Conservation (phyloP, 2,329 filamentous ascomycete genomes). For the Claviceps purpurea region DNA sequence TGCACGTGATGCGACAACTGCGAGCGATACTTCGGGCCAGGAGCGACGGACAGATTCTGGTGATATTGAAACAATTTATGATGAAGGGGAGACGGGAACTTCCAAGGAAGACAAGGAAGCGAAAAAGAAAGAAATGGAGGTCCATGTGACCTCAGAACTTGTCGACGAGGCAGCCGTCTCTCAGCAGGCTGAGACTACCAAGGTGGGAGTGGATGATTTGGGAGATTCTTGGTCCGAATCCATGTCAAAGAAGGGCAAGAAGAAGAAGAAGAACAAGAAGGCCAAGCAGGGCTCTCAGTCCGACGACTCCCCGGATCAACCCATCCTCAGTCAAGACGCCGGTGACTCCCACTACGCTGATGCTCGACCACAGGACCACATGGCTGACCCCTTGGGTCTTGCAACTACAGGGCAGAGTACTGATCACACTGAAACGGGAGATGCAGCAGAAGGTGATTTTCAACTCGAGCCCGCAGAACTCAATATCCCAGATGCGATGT, state of each 20-base stretch:
- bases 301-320: constrained; percentile 4
- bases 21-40: background rate
- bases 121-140: constrained; percentile 8
- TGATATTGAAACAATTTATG: constrained; percentile 3
- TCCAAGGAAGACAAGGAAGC: constrained; percentile 21
- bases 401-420: constrained; percentile 7
- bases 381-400: constrained; percentile 4
- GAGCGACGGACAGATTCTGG: constrained; percentile 3
- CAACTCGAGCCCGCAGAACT: background rate
- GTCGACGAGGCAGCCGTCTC: constrained; percentile 3
- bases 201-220: background rate
- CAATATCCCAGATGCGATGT: background rate
- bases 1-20: background rate
- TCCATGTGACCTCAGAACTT: constrained; percentile 7
- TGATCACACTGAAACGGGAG: constrained; percentile 2
- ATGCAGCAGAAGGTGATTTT: constrained; percentile 5
- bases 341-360: constrained; percentile 3
- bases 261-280: constrained; percentile 17
- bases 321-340: constrained; percentile 2
- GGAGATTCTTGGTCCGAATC: constrained; percentile 5
- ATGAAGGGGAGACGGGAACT: constrained; percentile 4
- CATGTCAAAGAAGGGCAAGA: constrained; percentile 16
- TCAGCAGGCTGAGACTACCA: constrained; percentile 6
- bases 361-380: constrained; percentile 8
- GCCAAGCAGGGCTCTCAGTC: constrained; percentile 2